Evolutionary conservation across 1,284 basidiomycete genomes (phyloP).

Genomic region (Ceratobasidium sp.): DNA sequence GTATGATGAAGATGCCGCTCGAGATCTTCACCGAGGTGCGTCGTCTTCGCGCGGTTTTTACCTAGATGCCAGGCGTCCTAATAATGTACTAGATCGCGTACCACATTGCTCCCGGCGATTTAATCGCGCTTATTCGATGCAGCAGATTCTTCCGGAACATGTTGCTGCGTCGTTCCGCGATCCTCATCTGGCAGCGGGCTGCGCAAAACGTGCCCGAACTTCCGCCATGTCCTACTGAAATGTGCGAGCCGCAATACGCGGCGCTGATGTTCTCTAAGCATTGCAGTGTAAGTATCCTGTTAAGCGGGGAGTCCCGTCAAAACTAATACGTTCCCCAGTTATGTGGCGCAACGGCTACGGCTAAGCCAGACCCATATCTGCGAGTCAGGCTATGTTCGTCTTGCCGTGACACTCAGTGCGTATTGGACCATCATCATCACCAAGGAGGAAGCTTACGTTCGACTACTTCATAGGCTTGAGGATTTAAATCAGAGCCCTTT

Average conservation of each 20-base stretch:
- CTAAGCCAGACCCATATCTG: slow-evolving; percentile 10
- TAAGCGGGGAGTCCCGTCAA: no score
- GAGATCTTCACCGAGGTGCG: slow-evolving; percentile 16
- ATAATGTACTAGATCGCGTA: neutral
- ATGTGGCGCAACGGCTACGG: slow-evolving; percentile 14
- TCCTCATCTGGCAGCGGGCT: neutral
- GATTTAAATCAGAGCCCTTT: neutral
- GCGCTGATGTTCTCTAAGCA: slow-evolving; percentile 3
- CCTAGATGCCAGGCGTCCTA: neutral
- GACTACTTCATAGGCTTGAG: neutral
- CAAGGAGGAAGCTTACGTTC: neutral
- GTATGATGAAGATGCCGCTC: slow-evolving; percentile 4
- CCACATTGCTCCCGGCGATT: neutral
- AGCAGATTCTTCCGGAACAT: neutral
- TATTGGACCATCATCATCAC: neutral
- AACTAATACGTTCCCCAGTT: neutral
- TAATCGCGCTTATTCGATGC: neutral
- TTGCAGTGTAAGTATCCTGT: slow-evolving; percentile 14
- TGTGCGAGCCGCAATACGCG: slow-evolving; percentile 22
- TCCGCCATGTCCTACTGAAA: neutral
- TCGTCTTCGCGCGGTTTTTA: neutral
- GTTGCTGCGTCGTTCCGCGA: neutral
- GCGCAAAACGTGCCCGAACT: neutral
- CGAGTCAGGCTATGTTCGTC: neutral
- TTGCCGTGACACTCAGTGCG: slow-evolving; percentile 23